Conservation (phyloP, 1,139 yeast genomes). For the Blastobotrys raffinosifermentans region DNA sequence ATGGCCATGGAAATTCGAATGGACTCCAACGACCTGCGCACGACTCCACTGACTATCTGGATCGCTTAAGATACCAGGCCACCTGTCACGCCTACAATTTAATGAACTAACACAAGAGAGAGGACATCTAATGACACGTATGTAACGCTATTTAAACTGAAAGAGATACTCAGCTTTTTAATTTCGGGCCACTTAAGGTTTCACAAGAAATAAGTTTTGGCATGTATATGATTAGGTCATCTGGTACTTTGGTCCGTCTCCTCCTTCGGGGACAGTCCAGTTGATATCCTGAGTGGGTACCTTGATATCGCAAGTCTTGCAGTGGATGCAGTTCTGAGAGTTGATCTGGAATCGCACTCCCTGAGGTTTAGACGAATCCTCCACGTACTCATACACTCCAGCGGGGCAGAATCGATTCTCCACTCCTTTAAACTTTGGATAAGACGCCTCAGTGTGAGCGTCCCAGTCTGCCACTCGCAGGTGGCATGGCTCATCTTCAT, state of each 20-base stretch:
- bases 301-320: conserved; percentile 96
- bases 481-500: conserved; percentile 90
- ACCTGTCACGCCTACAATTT: no score
- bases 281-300: conserved; percentile 89
- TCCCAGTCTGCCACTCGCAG: conserved; percentile 59
- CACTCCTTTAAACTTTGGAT: conserved; percentile 74
- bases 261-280: conserved; percentile 98
- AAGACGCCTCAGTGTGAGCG: conserved; percentile 61
- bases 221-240: conserved; percentile 44
- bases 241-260: conserved; percentile 94
- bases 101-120: no score
- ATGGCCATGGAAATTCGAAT: conserved; percentile 35
- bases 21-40: conserved; percentile 5
- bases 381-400: conserved; percentile 90
- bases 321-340: conserved; percentile 94
- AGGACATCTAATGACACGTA: no score
- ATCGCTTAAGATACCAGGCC: no score
- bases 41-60: conserved; percentile 12
- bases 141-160: no score
- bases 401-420: conserved; percentile 96
- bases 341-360: conserved; percentile 89
- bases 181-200: no score
- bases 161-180: no score
- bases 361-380: conserved; percentile 48
- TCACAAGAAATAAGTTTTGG: no score